Evolutionary conservation across 2,329 filamentous ascomycete genomes (phyloP).

Genomic region (Sarocladiaceae sp.): DNA sequence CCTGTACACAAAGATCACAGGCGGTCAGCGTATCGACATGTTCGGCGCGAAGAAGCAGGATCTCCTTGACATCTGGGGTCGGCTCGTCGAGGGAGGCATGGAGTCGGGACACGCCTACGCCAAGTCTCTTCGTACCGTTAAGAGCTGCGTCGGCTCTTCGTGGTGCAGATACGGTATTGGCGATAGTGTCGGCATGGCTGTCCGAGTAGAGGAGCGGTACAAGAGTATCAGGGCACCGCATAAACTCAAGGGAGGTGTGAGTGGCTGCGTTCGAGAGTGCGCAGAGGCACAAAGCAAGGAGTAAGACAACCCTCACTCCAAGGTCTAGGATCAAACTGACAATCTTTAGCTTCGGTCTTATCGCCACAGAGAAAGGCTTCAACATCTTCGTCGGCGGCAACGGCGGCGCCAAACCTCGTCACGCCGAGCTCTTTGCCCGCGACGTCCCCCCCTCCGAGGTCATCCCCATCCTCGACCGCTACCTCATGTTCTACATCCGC

Average conservation of each 20-base stretch:
- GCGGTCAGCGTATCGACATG: conserved; percentile 86
- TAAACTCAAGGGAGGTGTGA: conserved; percentile 87
- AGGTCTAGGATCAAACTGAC: neutral
- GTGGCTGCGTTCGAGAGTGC: conserved; percentile 86
- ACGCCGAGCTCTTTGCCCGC: conserved; percentile 77
- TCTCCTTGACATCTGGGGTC: conserved; percentile 73
- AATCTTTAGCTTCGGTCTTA: conserved; percentile 66
- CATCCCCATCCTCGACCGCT: conserved; percentile 77
- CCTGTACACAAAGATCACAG: conserved; percentile 88
- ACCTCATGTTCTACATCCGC: conserved; percentile 89
- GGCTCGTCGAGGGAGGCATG: conserved; percentile 76
- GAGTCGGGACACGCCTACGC: conserved; percentile 89
- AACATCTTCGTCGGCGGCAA: conserved; percentile 90
- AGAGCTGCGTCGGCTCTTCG: conserved; percentile 84
- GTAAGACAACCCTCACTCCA: conserved; percentile 34
- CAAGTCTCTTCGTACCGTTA: conserved; percentile 82
- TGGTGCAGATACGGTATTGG: conserved; percentile 89
- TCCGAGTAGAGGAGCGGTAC: conserved; percentile 81
- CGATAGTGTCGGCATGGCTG: conserved; percentile 86
- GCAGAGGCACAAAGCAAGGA: conserved; percentile 92
- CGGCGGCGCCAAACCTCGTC: conserved; percentile 76
- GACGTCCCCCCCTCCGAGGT: conserved; percentile 80
- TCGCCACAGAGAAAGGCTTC: conserved; percentile 88
- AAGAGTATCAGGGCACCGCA: conserved; percentile 86
- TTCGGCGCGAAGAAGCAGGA: conserved; percentile 89